phyloP scores from a whole-genome alignment of 2,329 filamentous ascomycete genomes.

The Colletotrichum sp. region DNA sequence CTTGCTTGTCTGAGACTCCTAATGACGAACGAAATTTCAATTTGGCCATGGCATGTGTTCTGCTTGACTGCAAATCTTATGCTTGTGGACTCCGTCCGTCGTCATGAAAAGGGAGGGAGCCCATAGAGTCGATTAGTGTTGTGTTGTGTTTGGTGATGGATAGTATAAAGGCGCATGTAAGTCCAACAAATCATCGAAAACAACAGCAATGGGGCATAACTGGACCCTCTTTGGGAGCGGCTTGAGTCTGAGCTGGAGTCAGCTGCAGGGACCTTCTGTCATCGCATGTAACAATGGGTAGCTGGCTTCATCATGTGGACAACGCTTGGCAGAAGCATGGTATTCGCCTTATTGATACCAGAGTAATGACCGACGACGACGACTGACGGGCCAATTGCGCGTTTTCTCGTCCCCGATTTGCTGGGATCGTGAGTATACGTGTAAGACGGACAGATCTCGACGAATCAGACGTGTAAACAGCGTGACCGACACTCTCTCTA shows the following conservation, averaged over 20 bases:
- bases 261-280: neutral
- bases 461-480: neutral
- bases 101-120: too few species aligned
- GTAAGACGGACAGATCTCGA: neutral
- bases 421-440: neutral
- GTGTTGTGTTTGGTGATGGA: too few species aligned
- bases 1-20: too few species aligned
- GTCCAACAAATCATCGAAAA: neutral
- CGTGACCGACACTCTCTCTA: too few species aligned
- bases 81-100: too few species aligned
- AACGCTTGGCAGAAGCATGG: neutral
- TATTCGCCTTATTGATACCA: neutral
- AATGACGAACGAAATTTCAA: too few species aligned
- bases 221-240: accelerated
- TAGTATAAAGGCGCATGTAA: neutral
- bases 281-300: neutral
- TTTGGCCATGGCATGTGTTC: too few species aligned
- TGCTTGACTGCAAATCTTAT: too few species aligned
- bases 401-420: neutral
- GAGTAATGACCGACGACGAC: neutral
- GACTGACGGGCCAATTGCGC: neutral
- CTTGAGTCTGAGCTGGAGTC: accelerated
- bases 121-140: too few species aligned
- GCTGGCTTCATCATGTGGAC: neutral
- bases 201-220: neutral